Evolutionary conservation across 2,329 filamentous ascomycete genomes (phyloP).

Genomic region (Calonectria naviculata): DNA sequence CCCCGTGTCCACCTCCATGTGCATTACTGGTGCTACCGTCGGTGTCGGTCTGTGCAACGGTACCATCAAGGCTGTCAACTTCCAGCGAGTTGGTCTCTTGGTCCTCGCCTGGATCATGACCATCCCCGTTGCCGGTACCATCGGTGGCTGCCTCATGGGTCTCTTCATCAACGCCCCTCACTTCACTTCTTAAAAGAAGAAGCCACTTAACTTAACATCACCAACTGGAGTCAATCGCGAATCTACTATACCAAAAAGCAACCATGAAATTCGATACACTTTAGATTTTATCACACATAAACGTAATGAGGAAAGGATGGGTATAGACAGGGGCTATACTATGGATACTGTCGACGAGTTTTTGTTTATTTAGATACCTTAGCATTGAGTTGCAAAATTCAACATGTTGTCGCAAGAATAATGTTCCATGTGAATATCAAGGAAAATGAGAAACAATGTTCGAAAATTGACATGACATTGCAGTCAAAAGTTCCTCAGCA

Average conservation of each 20-base stretch:
- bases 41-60: conserved; percentile 84
- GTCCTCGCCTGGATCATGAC: conserved; percentile 70
- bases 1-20: conserved; percentile 82
- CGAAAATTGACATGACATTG: too few relatives aligned
- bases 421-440: neutral
- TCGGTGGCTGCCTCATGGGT: conserved; percentile 54
- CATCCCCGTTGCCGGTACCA: conserved; percentile 54
- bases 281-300: conserved; percentile 1
- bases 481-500: too few relatives aligned
- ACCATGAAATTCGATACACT: neutral
- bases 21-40: conserved; percentile 83
- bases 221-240: neutral
- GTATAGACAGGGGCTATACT: conserved; percentile 14
- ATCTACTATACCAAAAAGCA: neutral
- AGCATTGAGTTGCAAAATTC: conserved; percentile 3
- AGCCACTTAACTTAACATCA: neutral
- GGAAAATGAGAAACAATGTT: neutral
- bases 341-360: neutral
- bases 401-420: neutral
- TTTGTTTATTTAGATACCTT: conserved; percentile 18
- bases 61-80: conserved; percentile 78
- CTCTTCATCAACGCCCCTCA: conserved; percentile 54
- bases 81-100: conserved; percentile 76
- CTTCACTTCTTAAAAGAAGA: conserved; percentile 36
- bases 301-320: conserved; percentile 9